Evolutionary conservation across 108 stramenopile genomes (phyloP).

Genomic region (Cyclostephanos invisitatus): DNA sequence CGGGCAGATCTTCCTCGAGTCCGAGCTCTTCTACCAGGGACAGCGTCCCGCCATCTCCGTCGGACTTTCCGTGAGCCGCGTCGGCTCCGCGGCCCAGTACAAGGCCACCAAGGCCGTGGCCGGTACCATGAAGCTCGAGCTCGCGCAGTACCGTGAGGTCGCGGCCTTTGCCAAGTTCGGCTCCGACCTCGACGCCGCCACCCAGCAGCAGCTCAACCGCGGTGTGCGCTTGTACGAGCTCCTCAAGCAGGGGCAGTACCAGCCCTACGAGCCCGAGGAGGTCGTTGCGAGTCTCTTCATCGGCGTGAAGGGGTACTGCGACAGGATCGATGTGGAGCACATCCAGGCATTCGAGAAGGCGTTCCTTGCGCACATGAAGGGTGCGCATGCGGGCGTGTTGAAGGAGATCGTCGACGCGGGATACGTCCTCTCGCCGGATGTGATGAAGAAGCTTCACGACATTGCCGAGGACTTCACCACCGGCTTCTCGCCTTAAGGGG

Average conservation of each 20-base stretch:
- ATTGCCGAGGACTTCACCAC: slow-evolving; percentile 97
- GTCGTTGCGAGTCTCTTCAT: slow-evolving; percentile 97
- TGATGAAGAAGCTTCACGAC: slow-evolving; percentile 84
- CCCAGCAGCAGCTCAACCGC: slow-evolving; percentile 99
- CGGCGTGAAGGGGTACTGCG: slow-evolving; percentile 99
- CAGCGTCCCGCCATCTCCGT: slow-evolving; percentile 99
- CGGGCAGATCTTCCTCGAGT: slow-evolving; percentile 99
- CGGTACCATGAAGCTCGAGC: slow-evolving; percentile 99
- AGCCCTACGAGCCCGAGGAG: slow-evolving; percentile 98
- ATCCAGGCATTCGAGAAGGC: slow-evolving; percentile 95
- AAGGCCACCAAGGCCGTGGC: slow-evolving; percentile 99
- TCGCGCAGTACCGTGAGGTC: slow-evolving; percentile 99
- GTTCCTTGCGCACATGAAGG: slow-evolving; percentile 95
- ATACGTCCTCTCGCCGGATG: slow-evolving; percentile 81
- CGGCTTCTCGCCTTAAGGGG: slow-evolving; percentile 73
- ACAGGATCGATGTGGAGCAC: slow-evolving; percentile 97
- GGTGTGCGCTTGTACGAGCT: slow-evolving; percentile 99
- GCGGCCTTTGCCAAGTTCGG: slow-evolving; percentile 99
- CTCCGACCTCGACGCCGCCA: slow-evolving; percentile 98
- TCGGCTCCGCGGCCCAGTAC: slow-evolving; percentile 99
- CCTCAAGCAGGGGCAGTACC: slow-evolving; percentile 99
- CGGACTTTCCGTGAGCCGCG: slow-evolving; percentile 98
- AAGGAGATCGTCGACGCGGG: slow-evolving; percentile 87
- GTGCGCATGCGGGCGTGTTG: slow-evolving; percentile 85
- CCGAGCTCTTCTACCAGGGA: slow-evolving; percentile 99